Percentiles rank a stretch among this genome's conserved stretches.
Conservation (phyloP, 495 filamentous ascomycete species). For the Clohesyomyces aquaticus region DNA sequence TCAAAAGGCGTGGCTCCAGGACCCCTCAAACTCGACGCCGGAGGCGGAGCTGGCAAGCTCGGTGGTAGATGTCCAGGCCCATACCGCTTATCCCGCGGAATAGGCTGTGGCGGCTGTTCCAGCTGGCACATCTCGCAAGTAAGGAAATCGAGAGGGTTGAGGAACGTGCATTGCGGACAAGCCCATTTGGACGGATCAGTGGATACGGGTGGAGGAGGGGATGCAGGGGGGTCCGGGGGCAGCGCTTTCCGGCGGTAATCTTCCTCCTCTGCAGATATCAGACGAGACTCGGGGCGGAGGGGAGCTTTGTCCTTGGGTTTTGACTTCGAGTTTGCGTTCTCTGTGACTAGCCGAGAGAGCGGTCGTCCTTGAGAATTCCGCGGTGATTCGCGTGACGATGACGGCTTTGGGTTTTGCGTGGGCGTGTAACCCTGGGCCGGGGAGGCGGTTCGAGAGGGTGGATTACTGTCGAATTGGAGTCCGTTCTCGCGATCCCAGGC, state of each 20-base stretch:
- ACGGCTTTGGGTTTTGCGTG: neutral
- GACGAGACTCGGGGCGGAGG: slow-evolving; percentile 37
- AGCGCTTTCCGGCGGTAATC: slow-evolving; percentile 11
- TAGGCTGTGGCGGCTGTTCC: slow-evolving; percentile 59
- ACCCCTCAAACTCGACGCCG: slow-evolving; percentile 22
- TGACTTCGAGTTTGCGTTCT: slow-evolving; percentile 37
- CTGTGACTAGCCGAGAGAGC: slow-evolving; percentile 41
- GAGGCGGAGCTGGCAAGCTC: slow-evolving; percentile 20
- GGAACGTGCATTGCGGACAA: slow-evolving; percentile 80
- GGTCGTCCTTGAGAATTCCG: slow-evolving; percentile 30
- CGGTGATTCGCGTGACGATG: slow-evolving; percentile 8
- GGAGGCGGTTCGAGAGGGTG: slow-evolving; percentile 23
- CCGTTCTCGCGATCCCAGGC: slow-evolving; percentile 54
- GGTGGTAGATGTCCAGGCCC: slow-evolving; percentile 16
- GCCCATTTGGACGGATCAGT: slow-evolving; percentile 60
- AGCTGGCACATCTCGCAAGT: slow-evolving; percentile 78
- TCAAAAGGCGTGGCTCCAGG: slow-evolving; percentile 29
- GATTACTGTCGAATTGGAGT: slow-evolving; percentile 61
- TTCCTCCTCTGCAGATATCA: slow-evolving; percentile 41
- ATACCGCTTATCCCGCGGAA: slow-evolving; percentile 30
- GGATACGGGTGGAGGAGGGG: slow-evolving; percentile 28
- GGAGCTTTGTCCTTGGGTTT: slow-evolving; percentile 32
- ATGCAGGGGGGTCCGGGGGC: slow-evolving; percentile 18
- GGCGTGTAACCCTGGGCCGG: slow-evolving; percentile 7
- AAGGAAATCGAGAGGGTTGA: slow-evolving; percentile 70